phyloP scores from a whole-genome alignment of 805 yeast genomes.

The Cyberlindnera mississippiensis region DNA sequence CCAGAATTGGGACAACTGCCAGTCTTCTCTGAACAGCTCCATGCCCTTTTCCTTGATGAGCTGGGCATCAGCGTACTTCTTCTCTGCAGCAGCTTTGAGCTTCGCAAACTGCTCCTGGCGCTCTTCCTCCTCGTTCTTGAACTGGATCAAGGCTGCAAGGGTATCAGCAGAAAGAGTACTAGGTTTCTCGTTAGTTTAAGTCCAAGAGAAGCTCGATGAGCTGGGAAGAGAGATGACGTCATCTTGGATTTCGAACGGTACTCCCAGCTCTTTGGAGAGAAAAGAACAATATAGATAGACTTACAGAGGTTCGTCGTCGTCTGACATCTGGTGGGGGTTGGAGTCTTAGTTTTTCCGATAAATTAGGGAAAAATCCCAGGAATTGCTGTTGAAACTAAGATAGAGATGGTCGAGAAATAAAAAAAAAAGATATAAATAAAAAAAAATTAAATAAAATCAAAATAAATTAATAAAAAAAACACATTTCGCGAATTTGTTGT shows the following conservation, averaged over 20 bases:
- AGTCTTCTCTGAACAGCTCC: slow-evolving; percentile 80
- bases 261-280: no score
- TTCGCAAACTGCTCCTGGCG: slow-evolving; percentile 57
- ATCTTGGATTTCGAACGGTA: no score
- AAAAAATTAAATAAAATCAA: no score
- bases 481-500: background rate
- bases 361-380: no score
- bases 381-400: background rate
- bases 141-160: slow-evolving; percentile 53
- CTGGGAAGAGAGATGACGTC: background rate
- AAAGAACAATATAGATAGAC: slow-evolving; percentile 3
- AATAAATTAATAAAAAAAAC: no score
- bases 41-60: slow-evolving; percentile 44
- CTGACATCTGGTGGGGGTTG: slow-evolving; percentile 9
- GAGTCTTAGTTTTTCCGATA: no score
- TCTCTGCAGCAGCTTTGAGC: slow-evolving; percentile 66
- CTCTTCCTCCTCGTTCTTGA: slow-evolving; percentile 54
- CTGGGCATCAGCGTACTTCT: slow-evolving; percentile 28
- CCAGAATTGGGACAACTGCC: slow-evolving; percentile 94
- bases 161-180: slow-evolving; percentile 42
- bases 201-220: no score
- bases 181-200: background rate
- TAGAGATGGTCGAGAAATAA: background rate
- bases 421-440: background rate
- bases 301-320: slow-evolving; percentile 19